Base-by-base conservation (phyloP, 768 basidiomycete species). In the Pholiota molesta region DNA sequence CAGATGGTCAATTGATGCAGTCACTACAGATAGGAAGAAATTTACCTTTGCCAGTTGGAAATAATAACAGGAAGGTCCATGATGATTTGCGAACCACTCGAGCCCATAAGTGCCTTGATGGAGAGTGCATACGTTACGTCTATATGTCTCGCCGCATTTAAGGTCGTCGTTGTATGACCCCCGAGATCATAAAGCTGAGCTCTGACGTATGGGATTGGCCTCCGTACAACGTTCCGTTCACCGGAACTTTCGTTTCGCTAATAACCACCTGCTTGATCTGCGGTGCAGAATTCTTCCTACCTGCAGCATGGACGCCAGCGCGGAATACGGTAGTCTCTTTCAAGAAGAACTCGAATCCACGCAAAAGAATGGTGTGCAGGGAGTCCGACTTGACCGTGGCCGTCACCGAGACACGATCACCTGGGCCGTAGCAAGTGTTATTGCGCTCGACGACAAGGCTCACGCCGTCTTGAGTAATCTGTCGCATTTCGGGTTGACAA, bases 1-100 rank as follows among this genome's bases (percentile, higher is more conserved):
- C 29, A 47, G 59, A 42, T 44, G 51, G 56, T 56, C 11, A 60
- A 35, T 49, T 37, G 40, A 9, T 40, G 21, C 40, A 62, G 57
- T 16, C 63, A 19, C 59, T 59, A 35, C 11, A 51, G 17, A 59
- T 47, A 16, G 39, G 23, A 31, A 40, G 13, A 37, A 35, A 76
- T 87, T 49, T 63, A 90, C 92, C 89, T 84, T 66, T 90, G 90
- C 92, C 92, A 94, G 67, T 94, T 94, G 5, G 92, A 92, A 37
- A 95, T 80, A 49, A 92, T 87, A 17, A 94, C 82, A 17, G 92
- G 92, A 28, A 95, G 75, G 29, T 92, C 90, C 79, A 93, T 84
- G 19, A 82, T 77, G 14, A 94, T 68, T 35, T 86, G 84, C 52
- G 83, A 77, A 5, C 86, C 86, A 5, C 84, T 83, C 40, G 26